Base-by-base conservation (phyloP, 2,329 filamentous ascomycete genomes). In the Aspergillus luchuensis region DNA sequence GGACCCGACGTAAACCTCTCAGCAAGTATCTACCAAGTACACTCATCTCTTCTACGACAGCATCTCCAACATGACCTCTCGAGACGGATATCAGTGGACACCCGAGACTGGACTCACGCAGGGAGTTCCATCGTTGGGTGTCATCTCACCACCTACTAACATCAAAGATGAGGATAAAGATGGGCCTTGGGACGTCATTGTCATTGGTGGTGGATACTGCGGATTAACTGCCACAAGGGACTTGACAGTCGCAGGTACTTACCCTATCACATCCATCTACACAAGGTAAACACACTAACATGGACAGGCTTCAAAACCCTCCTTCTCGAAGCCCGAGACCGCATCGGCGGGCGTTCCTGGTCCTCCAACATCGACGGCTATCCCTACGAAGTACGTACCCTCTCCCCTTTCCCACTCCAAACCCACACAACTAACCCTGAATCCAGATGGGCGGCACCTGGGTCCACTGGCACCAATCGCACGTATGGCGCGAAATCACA, bases 341-440 rank as follows among this genome's bases (percentile, higher is more conserved):
- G 81, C 0, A 79, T 83, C 52, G 81, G 81, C 15, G 81, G 81
- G 1, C 76, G 81, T 0, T 79, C 80, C 2, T 83, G 78, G 77
- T 78, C 77, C 0, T 76, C 78, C 15, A 76, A 80, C 33, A 78
- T 81, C 7, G 73, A 70, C 0, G 79, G 78, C 0, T 79, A 81
- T 13, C 74, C 75, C 0, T 81, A 76, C 52, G 81, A 83, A 54
- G 39, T 43, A 43, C 15, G 15, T n/a, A 1, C 38, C 15, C 13
- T 17, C 5, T 8, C 39, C 39, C n/a, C 17, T 10, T 10, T 5
- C 17, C 39, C 8, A n/a, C 13, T 19, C 39, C 8, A 43, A 43
- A n/a, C 39, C 39, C 4, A 19, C 11, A 36, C 6, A 43, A 8
- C 15, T 17, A n/a, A 43, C 19, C 7, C n/a, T 15, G 2, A 41